A percentile compares a stretch with the other conserved stretches of the same genome.
Conservation (phyloP, 129 eudicot species). For the Smallanthus sonchifolius region DNA sequence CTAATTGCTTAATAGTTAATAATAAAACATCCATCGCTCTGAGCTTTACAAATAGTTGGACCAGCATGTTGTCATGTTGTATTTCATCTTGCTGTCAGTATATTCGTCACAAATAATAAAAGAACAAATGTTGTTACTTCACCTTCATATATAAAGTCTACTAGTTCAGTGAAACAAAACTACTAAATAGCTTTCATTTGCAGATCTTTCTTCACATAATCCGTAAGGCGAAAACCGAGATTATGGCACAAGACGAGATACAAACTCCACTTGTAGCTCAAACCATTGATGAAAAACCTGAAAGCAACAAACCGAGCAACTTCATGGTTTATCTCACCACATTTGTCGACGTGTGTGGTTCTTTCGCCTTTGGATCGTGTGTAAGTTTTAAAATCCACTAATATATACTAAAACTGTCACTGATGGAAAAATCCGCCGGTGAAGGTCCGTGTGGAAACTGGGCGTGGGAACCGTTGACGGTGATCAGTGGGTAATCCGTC, state of each 20-base stretch:
- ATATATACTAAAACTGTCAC: background rate
- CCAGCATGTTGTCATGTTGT: background rate
- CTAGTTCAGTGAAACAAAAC: slow-evolving; percentile 1
- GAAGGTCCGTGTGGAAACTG: too few relatives aligned
- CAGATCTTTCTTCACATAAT: background rate
- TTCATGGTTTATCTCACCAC: slow-evolving; percentile 83
- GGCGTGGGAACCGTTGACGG: too few relatives aligned
- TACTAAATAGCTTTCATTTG: slow-evolving; percentile 6
- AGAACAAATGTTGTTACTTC: background rate
- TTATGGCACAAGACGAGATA: slow-evolving; percentile 33
- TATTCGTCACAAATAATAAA: background rate
- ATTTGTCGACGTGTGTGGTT: slow-evolving; percentile 89
- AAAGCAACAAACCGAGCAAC: slow-evolving; percentile 32
- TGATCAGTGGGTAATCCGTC: too few relatives aligned
- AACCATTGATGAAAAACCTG: slow-evolving; percentile 10
- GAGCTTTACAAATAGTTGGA: slow-evolving; percentile 4
- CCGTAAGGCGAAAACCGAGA: slow-evolving; percentile 11
- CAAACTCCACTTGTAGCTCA: slow-evolving; percentile 42
- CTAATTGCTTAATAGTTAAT: background rate
- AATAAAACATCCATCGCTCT: slow-evolving; percentile 15
- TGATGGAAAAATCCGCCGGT: too few relatives aligned
- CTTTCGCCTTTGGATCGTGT: slow-evolving; percentile 86
- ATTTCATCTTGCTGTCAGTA: slow-evolving; percentile 2
- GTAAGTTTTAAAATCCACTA: slow-evolving; percentile 36
- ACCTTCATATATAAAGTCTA: background rate